Conservation (phyloP, 768 basidiomycete species). For the Leccinum subtestaceum region DNA sequence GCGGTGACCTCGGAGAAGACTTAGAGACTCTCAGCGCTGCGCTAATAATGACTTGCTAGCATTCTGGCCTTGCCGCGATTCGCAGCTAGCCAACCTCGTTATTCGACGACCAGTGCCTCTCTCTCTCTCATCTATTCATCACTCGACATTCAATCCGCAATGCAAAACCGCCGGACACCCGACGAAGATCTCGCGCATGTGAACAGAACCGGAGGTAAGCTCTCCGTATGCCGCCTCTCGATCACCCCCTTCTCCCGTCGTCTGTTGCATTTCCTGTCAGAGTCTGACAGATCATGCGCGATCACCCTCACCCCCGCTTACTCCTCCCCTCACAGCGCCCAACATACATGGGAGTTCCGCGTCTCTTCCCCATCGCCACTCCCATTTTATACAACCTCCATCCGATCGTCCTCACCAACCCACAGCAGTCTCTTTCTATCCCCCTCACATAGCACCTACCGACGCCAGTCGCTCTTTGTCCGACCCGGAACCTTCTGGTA, state of each 20-base stretch:
- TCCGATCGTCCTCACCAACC: background rate
- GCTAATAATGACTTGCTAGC: background rate
- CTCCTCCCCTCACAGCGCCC: background rate
- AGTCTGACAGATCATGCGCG: slow-evolving; percentile 11
- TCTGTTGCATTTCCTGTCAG: slow-evolving; percentile 9
- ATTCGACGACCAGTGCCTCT: background rate
- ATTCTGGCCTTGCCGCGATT: no score
- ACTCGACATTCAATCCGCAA: slow-evolving; percentile 13
- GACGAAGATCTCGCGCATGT: slow-evolving; percentile 13
- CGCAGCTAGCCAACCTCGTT: no score
- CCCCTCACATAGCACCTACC: background rate
- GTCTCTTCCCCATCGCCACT: background rate
- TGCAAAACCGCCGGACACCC: slow-evolving; percentile 23
- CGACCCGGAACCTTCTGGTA: background rate
- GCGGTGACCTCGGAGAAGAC: no score
- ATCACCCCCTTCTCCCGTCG: slow-evolving; percentile 12
- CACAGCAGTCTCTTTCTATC: background rate
- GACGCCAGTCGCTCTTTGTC: background rate
- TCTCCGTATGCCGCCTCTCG: slow-evolving; percentile 9
- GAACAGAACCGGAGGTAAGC: slow-evolving; percentile 28
- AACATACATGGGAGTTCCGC: slow-evolving; percentile 1
- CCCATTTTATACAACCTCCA: slow-evolving; percentile 5
- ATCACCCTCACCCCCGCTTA: slow-evolving; percentile 2
- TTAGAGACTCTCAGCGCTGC: slow-evolving; percentile 6
- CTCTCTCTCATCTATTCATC: slow-evolving; percentile 5